Base-by-base conservation (phyloP, 768 basidiomycete species). In the Amanita muscaria region DNA sequence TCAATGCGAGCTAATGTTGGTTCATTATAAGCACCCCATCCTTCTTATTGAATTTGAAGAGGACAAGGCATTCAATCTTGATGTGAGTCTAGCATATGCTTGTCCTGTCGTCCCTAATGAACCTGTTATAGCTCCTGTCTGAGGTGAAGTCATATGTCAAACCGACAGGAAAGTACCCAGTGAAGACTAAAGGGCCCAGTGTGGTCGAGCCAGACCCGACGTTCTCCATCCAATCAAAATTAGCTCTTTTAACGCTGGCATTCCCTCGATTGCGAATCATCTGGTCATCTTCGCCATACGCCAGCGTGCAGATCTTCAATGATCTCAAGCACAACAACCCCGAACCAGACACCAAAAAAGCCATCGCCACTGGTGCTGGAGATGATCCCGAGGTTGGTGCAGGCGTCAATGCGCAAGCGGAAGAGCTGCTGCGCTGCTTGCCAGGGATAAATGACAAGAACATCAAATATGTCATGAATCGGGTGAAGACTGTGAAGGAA, bases 41-140 rank as follows among this genome's bases (percentile, higher is more conserved):
- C 68, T 99, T 12, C 69, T 98, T 8, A 96, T 98, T 54, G 93
- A 99, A 59, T 98, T 98, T 50, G 94, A 98, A 58, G 91, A 98
- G 65, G 87, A 96, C 61, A 97, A 94, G 54, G 81, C 89, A 0
- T 96, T 97, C 61, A 85, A 87, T 0, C 72, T 98, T 9, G 86
- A 92, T 64, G 92, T 88, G 48, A 42, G 70, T 58, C 11, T 23
- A 15, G 21, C 2, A 0, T 36, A 29, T 19, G 15, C 39, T 35
- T 18, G 22, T 29, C 41, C 14, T 15, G 32, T 40, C 25, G 5
- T 32, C 36, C 6, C 35, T 37, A 21, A 42, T 23, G 4, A 18
- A 23, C 34, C 32, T 37, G 36, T 9, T 38, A 7, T 38, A 87
- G 84, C 68, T 72, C 2, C 69, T 83, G 8, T 70, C 77, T 1